These are phyloP conservation scores for Alternaria brassicae DNA, from an alignment of 2,329 filamentous ascomycete species.

Conservation along the genomic window DNA sequence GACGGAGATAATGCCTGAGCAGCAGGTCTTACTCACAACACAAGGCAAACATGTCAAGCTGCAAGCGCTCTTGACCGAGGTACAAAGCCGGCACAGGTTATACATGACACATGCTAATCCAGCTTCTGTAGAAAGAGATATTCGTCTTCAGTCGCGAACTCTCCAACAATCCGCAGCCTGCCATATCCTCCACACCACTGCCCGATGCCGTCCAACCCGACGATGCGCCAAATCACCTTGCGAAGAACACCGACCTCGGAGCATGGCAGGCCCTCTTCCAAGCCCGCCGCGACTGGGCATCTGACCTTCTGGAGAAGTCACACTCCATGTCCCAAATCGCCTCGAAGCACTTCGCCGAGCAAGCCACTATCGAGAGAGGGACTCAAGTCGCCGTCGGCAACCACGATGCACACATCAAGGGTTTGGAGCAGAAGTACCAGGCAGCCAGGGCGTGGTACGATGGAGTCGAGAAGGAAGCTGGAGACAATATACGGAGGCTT, in stretches of 20 bases:
- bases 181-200: conserved; percentile 61
- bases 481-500: conserved; percentile 69
- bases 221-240: conserved; percentile 77
- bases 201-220: conserved; percentile 66
- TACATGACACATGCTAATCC: conserved; percentile 12
- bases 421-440: conserved; percentile 73
- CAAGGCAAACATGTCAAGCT: conserved; percentile 84
- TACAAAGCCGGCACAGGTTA: conserved; percentile 48
- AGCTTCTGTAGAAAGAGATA: conserved; percentile 73
- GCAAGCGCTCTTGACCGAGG: conserved; percentile 81
- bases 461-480: conserved; percentile 72
- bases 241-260: conserved; percentile 78
- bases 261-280: conserved; percentile 91
- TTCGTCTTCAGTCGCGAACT: conserved; percentile 85
- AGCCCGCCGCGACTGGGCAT: conserved; percentile 80
- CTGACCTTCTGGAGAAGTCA: conserved; percentile 73
- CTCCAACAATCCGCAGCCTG: conserved; percentile 54
- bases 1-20: conserved; percentile 74
- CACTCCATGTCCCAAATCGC: conserved; percentile 67
- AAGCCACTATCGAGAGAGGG: conserved; percentile 78
- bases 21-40: conserved; percentile 86
- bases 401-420: conserved; percentile 75
- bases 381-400: conserved; percentile 87
- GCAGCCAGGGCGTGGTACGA: conserved; percentile 75
- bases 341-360: conserved; percentile 72